These are phyloP conservation scores for Fusarium sp. DNA, from an alignment of 2,329 filamentous ascomycete species.

Conservation along the genomic window DNA sequence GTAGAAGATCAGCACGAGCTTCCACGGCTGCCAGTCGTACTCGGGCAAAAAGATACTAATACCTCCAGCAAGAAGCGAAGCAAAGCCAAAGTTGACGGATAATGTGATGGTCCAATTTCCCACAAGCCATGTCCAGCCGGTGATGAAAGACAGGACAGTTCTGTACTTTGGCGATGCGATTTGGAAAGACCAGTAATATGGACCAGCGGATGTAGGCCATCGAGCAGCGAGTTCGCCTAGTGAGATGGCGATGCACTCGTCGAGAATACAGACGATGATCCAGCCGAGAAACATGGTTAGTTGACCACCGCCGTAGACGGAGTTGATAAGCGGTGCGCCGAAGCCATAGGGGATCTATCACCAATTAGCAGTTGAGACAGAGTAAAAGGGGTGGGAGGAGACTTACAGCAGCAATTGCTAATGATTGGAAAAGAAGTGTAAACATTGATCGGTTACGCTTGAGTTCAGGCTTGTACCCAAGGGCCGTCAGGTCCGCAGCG, in stretches of 20 bases:
- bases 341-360: slow-evolving; percentile 41
- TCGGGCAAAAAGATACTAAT: slow-evolving; percentile 70
- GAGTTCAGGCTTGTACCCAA: slow-evolving; percentile 59
- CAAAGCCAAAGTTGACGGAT: slow-evolving; percentile 75
- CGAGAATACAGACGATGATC: slow-evolving; percentile 70
- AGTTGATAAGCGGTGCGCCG: slow-evolving; percentile 37
- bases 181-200: slow-evolving; percentile 79
- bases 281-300: slow-evolving; percentile 75
- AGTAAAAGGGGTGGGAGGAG: too few relatives aligned
- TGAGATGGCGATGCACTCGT: slow-evolving; percentile 75
- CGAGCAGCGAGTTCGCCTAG: slow-evolving; percentile 77
- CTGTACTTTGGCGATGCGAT: slow-evolving; percentile 69
- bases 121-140: slow-evolving; percentile 78
- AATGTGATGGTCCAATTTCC: slow-evolving; percentile 77
- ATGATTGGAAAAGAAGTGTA: slow-evolving; percentile 42
- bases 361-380: too few relatives aligned
- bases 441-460: slow-evolving; percentile 43
- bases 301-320: slow-evolving; percentile 39
- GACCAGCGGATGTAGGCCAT: slow-evolving; percentile 68
- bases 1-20: slow-evolving; percentile 79
- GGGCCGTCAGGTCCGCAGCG: slow-evolving; percentile 46
- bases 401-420: slow-evolving; percentile 43
- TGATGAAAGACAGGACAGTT: slow-evolving; percentile 74
- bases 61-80: slow-evolving; percentile 72
- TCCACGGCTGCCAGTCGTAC: slow-evolving; percentile 70